Evolutionary conservation across 768 basidiomycete genomes (phyloP).

Genomic region (Tulasnella sp.): DNA sequence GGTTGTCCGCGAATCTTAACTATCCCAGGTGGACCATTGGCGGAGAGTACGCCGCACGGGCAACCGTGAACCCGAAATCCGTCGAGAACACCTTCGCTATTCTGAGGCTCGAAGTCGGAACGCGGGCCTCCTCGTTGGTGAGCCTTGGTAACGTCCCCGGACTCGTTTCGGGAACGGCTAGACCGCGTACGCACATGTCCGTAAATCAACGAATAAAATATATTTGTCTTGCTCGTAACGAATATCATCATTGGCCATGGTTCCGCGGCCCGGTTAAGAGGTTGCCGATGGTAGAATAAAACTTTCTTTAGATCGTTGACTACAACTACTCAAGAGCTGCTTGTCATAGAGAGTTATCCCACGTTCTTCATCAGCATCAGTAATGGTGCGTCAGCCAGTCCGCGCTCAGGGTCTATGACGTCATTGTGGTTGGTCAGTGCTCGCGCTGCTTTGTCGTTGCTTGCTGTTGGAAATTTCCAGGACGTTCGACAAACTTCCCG

Average conservation of each 20-base stretch:
- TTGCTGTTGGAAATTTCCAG: conserved; percentile 5
- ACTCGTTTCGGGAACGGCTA: not conserved
- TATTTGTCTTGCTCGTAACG: too few relatives aligned
- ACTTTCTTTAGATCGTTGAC: too few relatives aligned
- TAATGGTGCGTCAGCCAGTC: too few relatives aligned
- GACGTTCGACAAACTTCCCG: not conserved
- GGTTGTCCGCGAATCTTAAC: not conserved
- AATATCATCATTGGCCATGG: too few relatives aligned
- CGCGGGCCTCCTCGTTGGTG: conserved; percentile 6
- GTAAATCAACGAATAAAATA: too few relatives aligned
- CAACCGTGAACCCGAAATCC: not conserved
- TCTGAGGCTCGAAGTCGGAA: not conserved
- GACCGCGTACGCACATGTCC: not conserved
- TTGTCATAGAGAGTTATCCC: too few relatives aligned
- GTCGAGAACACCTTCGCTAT: not conserved
- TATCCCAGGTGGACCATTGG: not conserved
- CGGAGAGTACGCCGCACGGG: not conserved
- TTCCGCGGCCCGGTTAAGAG: too few relatives aligned
- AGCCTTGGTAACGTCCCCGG: not conserved
- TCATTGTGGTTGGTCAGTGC: not conserved
- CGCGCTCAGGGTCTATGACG: not conserved
- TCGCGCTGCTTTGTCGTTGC: conserved; percentile 4
- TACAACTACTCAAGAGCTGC: too few relatives aligned
- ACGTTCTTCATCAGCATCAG: too few relatives aligned
- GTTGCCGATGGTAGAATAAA: too few relatives aligned